Base-by-base conservation (phyloP, 2,329 filamentous ascomycete genomes). In the Neopestalotiopsis sp. region DNA sequence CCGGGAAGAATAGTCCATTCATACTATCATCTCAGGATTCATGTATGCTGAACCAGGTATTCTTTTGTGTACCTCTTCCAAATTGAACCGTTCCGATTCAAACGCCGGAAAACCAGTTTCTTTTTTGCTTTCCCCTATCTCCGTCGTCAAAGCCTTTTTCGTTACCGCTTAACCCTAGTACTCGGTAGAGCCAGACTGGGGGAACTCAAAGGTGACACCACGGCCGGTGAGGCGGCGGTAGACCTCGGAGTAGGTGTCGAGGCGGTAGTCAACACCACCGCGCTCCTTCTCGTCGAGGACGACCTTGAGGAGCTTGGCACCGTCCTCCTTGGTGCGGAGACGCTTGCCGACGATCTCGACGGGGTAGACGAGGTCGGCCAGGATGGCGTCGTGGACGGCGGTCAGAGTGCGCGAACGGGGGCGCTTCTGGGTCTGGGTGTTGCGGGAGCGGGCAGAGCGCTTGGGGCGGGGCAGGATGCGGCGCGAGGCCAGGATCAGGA, bases 331-430 rank as follows among this genome's bases (percentile, higher is more conserved):
- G 89, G 96, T 98, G 86, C 96, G 93, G 84, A 95, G 87, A 82
- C 96, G 94, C 94, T 98, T 98, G 88, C 96, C 96, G 79, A 99
- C 96, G 78, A 99, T 99, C 93, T 99, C 96, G 82, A 99, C 96
- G 82, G 96, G 96, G 93, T 93, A 99, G 89, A 98, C 96, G 82
- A 99, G 94, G 86, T 99, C 96, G 82, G 90, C 89, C 76, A 99
- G 94, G 89, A 99, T 98, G 81, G 95, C 92, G 82, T 99, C 96
- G 92, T 99, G 96, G 81, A 99, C 96, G 76, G 96, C 95, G 75
- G 96, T 98, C 82, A 99, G 93, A 76, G 96, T 99, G 86, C 96
- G 94, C 81, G 94, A 97, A 81, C 95, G 94, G 79, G 96, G 96
- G 78, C 96, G 95, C 94, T 98, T 98, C 91, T 99, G 96, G 82